These are phyloP conservation scores for Phytophthora sojae DNA, from an alignment of 352 stramenopile species.

Conservation along the genomic window DNA sequence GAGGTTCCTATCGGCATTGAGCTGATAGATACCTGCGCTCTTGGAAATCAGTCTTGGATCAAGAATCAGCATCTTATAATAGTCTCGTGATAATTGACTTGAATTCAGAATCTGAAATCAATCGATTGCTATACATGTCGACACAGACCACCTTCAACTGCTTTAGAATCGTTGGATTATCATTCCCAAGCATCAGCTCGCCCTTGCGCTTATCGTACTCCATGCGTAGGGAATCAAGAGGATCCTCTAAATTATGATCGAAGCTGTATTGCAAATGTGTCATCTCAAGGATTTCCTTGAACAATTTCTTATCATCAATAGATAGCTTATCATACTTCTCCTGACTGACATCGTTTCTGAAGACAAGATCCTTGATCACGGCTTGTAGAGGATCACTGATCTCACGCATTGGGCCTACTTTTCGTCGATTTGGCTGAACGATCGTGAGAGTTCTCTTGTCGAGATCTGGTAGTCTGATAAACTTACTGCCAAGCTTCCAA, in stretches of 20 bases:
- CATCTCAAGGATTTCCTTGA: slow-evolving; percentile 10
- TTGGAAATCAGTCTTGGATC: no score
- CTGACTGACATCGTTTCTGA: slow-evolving; percentile 10
- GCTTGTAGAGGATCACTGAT: slow-evolving; percentile 10
- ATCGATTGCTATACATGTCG: slow-evolving; percentile 27
- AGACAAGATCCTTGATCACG: slow-evolving; percentile 10
- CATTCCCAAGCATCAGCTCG: slow-evolving; percentile 11
- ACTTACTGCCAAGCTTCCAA: slow-evolving; percentile 7
- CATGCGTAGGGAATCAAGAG: neutral
- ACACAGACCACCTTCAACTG: slow-evolving; percentile 6
- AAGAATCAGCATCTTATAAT: slow-evolving; percentile 5
- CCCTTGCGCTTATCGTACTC: slow-evolving; percentile 23
- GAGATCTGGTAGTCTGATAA: slow-evolving; percentile 10
- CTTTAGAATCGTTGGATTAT: slow-evolving; percentile 13
- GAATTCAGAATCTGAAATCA: slow-evolving; percentile 24
- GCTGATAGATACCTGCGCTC: no score
- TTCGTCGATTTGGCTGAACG: slow-evolving; percentile 17
- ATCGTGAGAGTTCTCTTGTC: slow-evolving; percentile 10
- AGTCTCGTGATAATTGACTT: slow-evolving; percentile 20
- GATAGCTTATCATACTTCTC: slow-evolving; percentile 16
- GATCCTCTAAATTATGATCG: slow-evolving; percentile 4
- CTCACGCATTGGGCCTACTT: slow-evolving; percentile 9
- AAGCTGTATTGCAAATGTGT: slow-evolving; percentile 16
- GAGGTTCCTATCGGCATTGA: no score
- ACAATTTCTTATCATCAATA: slow-evolving; percentile 19